A percentile compares a stretch with the other conserved stretches of the same genome.
These are phyloP conservation scores for Citrus mangshanensis DNA, from an alignment of 345 rosid species.

Conservation along the genomic window DNA sequence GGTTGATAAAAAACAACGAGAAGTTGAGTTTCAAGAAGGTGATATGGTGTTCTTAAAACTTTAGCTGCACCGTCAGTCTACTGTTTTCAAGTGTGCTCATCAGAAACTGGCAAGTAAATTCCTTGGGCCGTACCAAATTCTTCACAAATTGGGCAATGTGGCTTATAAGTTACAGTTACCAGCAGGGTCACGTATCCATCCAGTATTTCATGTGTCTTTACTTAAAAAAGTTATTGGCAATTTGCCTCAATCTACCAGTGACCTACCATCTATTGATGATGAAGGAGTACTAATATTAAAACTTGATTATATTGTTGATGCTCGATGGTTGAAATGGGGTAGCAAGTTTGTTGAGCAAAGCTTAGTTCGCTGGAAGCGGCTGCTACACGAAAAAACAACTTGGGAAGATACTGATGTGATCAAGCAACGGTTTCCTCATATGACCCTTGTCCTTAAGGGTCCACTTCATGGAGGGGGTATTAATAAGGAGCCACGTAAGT, in stretches of 20 bases:
- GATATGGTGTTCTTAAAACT: not conserved
- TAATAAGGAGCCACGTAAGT: not conserved
- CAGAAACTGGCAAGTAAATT: not conserved
- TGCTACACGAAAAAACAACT: not conserved
- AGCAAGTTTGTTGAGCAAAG: not conserved
- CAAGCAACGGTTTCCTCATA: not conserved
- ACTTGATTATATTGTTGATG: not conserved
- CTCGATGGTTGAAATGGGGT: not conserved
- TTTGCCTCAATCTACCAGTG: fast-evolving
- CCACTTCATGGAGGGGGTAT: not conserved
- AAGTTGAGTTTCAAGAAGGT: not conserved
- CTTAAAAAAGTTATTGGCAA: not conserved
- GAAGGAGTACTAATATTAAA: not conserved
- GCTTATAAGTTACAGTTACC: not conserved
- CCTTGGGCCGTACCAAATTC: too few species aligned
- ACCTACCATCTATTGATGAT: not conserved
- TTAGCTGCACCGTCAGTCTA: not conserved
- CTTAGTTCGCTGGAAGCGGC: not conserved
- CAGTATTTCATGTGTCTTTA: not conserved
- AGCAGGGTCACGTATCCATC: not conserved
- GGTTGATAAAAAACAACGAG: not conserved
- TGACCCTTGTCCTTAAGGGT: not conserved
- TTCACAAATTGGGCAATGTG: not conserved
- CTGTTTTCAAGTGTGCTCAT: not conserved
- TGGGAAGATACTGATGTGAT: not conserved